Conservation (phyloP, 441 rosid genomes). For the Isatis lusitanica region DNA sequence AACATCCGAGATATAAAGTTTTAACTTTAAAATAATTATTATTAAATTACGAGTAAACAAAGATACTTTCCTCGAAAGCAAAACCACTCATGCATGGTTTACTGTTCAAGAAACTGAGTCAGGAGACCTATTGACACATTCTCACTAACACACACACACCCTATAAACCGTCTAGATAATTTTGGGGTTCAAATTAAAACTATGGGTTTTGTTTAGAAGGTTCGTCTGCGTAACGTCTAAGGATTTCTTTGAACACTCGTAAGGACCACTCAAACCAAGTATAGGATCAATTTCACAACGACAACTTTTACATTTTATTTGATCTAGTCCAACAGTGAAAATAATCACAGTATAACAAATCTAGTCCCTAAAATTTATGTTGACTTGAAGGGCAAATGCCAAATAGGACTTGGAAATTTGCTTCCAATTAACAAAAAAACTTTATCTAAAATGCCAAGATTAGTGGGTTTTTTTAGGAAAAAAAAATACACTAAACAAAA, state of each 20-base stretch:
- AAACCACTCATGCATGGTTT: neutral
- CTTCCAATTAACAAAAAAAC: neutral
- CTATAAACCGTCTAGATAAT: neutral
- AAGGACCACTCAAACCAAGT: neutral
- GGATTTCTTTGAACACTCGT: neutral
- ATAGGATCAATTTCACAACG: neutral
- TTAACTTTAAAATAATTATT: neutral
- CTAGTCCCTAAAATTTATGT: too few relatives aligned
- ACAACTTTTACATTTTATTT: neutral
- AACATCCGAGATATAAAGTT: neutral
- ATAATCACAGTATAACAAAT: neutral
- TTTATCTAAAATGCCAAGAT: neutral
- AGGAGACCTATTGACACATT: neutral
- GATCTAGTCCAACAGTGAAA: neutral
- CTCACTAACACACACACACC: too few relatives aligned
- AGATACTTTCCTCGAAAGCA: neutral
- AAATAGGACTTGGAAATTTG: neutral
- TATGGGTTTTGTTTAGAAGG: neutral
- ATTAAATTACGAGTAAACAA: neutral
- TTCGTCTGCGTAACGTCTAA: neutral
- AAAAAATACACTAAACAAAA: neutral
- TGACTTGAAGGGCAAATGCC: neutral
- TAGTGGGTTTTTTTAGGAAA: neutral
- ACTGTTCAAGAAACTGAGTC: neutral
- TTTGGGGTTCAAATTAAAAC: neutral